Evolutionary conservation across 179 eudicot genomes (phyloP).

Genomic region (Monotropa hypopitys): DNA sequence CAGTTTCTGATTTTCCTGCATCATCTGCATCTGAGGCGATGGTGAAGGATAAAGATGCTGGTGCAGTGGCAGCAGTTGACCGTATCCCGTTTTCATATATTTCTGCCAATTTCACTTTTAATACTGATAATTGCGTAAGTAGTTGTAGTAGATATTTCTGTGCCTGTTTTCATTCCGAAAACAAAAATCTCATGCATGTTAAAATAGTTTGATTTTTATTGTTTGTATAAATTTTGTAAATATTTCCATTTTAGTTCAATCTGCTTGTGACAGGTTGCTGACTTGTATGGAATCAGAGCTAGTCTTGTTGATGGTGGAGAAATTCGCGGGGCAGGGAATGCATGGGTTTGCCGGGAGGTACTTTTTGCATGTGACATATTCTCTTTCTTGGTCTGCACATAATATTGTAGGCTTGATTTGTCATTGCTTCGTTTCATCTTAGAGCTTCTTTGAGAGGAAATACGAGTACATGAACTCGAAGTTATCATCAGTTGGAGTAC

Average conservation of each 20-base stretch:
- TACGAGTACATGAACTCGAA: not conserved
- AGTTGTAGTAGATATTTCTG: constrained; percentile 3
- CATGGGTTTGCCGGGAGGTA: constrained; percentile 99
- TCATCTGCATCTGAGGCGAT: constrained; percentile 77
- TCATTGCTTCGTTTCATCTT: not conserved
- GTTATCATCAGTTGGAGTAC: constrained; percentile 1
- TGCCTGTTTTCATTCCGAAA: not conserved
- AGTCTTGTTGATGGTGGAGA: constrained; percentile 96
- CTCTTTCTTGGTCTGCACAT: constrained; percentile 3
- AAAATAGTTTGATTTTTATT: not conserved
- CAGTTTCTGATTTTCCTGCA: constrained; percentile 37
- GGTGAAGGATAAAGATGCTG: constrained; percentile 79
- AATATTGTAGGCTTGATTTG: not conserved
- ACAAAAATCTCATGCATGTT: not conserved
- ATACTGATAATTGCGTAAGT: constrained; percentile 94
- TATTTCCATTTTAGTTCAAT: not conserved
- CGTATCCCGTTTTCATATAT: constrained; percentile 75
- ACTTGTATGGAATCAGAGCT: constrained; percentile 92
- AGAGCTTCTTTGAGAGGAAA: not conserved
- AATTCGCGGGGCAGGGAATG: constrained; percentile 98
- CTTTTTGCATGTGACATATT: constrained; percentile 6
- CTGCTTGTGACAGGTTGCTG: constrained; percentile 61
- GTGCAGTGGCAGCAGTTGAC: constrained; percentile 94
- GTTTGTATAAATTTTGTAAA: not conserved
- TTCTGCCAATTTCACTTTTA: constrained; percentile 93